phyloP scores from a whole-genome alignment of 371 early-diverging fungal species.

The Circinella umbellata region DNA sequence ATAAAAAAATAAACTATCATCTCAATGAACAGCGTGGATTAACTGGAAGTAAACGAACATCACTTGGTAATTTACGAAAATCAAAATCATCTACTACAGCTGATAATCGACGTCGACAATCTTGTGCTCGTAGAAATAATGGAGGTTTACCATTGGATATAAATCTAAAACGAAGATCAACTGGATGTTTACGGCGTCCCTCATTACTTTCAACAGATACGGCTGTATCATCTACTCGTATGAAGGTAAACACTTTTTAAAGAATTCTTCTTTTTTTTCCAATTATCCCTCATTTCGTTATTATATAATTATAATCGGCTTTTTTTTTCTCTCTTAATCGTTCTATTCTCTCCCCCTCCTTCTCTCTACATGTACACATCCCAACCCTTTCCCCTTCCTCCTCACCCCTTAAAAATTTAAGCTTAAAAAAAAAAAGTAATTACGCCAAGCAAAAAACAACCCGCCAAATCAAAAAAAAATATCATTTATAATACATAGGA shows the following conservation, averaged over 20 bases:
- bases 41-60: conserved; percentile 36
- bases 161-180: conserved; percentile 48
- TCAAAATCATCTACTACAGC: conserved; percentile 40
- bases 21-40: conserved; percentile 15
- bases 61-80: conserved; percentile 39
- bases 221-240: neutral
- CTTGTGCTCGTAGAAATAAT: conserved; percentile 13
- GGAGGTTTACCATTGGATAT: conserved; percentile 11
- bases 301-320: too few species aligned
- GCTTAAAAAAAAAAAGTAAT: too few species aligned
- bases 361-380: too few species aligned
- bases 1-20: too few species aligned
- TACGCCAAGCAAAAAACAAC: too few species aligned
- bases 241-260: too few species aligned
- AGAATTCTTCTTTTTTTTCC: too few species aligned
- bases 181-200: conserved; percentile 38
- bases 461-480: neutral
- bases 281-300: too few species aligned
- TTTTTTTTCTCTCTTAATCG: too few species aligned
- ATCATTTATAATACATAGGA: conserved; percentile 19
- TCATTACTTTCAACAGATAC: conserved; percentile 17
- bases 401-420: too few species aligned
- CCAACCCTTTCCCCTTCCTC: too few species aligned
- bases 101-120: conserved; percentile 28
- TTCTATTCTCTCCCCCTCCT: too few species aligned